These are phyloP conservation scores for Eucalyptus microcorys DNA, from an alignment of 345 rosid genomes.

Conservation along the genomic window DNA sequence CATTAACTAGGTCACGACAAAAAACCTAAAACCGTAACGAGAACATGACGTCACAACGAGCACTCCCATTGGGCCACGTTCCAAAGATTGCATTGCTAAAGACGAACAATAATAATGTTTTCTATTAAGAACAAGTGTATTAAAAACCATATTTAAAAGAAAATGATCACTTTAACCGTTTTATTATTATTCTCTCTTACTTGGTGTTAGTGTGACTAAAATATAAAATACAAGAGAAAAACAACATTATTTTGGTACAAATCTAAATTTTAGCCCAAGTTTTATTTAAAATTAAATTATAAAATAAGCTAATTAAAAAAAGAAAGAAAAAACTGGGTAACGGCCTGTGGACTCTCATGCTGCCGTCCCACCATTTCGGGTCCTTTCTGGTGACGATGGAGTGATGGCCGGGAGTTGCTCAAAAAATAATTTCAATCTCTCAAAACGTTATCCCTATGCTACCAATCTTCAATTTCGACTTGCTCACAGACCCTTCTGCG, in stretches of 20 bases:
- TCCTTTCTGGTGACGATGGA: no score
- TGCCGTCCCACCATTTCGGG: neutral
- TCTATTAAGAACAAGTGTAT: neutral
- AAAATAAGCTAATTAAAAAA: no score
- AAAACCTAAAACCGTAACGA: neutral
- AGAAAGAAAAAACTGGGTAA: no score
- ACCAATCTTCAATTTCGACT: neutral
- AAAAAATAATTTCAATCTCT: neutral
- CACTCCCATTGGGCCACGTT: neutral
- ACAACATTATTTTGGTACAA: neutral
- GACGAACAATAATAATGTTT: neutral
- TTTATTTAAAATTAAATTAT: no score
- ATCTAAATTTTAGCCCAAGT: no score
- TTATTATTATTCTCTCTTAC: no score
- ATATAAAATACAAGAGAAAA: no score
- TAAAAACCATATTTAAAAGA: no score
- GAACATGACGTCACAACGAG: neutral
- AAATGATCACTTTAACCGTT: no score
- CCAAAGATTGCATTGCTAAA: neutral
- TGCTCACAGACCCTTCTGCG: neutral
- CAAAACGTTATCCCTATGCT: neutral
- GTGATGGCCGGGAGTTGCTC: neutral
- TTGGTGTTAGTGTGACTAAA: neutral
- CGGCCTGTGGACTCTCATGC: rapidly evolving
- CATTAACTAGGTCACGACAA: neutral